These are phyloP conservation scores for Salix exigua DNA, from an alignment of 345 rosid species.

Conservation along the genomic window DNA sequence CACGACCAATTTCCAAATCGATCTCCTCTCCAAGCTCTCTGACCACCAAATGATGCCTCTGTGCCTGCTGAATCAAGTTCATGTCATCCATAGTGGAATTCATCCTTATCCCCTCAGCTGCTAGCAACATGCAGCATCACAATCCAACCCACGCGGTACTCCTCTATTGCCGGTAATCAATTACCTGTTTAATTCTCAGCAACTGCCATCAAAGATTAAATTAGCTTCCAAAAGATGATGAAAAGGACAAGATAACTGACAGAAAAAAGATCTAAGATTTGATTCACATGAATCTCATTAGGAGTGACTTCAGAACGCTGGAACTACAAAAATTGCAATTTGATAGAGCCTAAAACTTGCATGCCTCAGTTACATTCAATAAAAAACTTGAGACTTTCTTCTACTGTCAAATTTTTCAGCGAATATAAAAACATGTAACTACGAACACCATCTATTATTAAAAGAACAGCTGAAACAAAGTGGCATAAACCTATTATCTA, in stretches of 20 bases:
- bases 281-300: background rate
- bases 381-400: too few relatives aligned
- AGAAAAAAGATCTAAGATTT: background rate
- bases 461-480: too few relatives aligned
- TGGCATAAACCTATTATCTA: background rate
- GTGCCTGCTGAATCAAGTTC: constrained; percentile 94
- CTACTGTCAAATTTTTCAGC: too few relatives aligned
- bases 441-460: too few relatives aligned
- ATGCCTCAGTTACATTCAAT: too few relatives aligned
- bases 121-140: constrained; percentile 96
- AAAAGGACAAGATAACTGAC: background rate
- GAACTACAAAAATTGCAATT: background rate
- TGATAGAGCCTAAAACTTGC: too few relatives aligned
- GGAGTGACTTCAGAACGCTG: background rate
- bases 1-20: constrained; percentile 94
- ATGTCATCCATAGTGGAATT: constrained; percentile 94
- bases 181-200: constrained; percentile 12
- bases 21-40: constrained; percentile 95
- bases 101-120: constrained; percentile 75
- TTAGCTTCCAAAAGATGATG: background rate
- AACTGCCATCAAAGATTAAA: constrained; percentile 6
- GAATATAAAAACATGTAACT: too few relatives aligned
- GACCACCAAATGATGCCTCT: constrained; percentile 89
- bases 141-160: constrained; percentile 33
- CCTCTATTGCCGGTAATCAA: constrained; percentile 21